Base-by-base conservation (phyloP, 1,284 basidiomycete genomes). In the Heliocybe sulcata region DNA sequence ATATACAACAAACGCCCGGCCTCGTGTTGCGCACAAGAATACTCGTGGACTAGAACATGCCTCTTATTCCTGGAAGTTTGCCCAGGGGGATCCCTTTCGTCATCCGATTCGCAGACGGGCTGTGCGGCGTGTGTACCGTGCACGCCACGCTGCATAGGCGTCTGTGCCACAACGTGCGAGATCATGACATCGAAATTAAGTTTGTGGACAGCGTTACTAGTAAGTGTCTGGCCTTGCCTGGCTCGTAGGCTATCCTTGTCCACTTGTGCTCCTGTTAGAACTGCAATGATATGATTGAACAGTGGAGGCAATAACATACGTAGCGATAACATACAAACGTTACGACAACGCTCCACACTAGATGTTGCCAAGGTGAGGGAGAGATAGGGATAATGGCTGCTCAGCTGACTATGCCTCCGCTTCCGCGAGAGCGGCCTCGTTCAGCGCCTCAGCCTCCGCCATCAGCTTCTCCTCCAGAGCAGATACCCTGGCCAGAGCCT, bases 361-460 rank as follows among this genome's bases (percentile, higher is more conserved):
- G 29, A 12, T n/a, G n/a, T n/a, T n/a, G 51, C 8, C 27, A 52
- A 25, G 14, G 47, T 33, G 29, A 35, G 6, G 51, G 10, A 19
- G 29, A 52, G 51, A 16, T 6, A 11, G 47, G n/a, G 25, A 29
- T 23, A 12, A 29, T 49, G 10, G 25, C 47, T 49, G 20, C 23
- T 42, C 38, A 42, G 38, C 38, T 42, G 47, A 26, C 20, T 49
- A 8, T 55, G 64, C 76, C 54, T 86, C 83, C 75, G 81, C 79
- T 64, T 79, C 77, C 25, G 81, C 82, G 53, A 90, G 75, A 35
- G 82, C 81, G 38, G 77, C 84, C 61, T 90, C 89, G 68, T 93
- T 93, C 64, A 90, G 64, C 8, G 81, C 84, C 70, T 93, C 92
- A 3, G 90, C 91, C 66, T 93, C 88, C 16, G 73, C 75, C 86